Conservation (phyloP, 2,329 filamentous ascomycete species). For the Xylogone sp. region DNA sequence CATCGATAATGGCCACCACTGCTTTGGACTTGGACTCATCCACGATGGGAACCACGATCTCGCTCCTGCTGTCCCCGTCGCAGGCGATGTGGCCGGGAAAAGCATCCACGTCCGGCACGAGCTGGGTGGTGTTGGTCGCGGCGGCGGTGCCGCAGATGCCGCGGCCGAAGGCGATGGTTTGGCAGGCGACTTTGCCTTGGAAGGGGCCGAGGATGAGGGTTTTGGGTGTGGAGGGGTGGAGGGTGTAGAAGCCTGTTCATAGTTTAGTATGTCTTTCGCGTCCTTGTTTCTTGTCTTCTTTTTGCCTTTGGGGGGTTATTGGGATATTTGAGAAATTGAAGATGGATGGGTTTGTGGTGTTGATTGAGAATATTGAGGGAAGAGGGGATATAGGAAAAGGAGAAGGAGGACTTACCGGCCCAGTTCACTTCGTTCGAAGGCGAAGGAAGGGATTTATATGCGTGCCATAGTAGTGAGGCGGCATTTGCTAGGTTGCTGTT, state of each 20-base stretch:
- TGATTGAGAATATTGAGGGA: too few species aligned
- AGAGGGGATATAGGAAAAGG: not conserved
- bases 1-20: constrained; percentile 72
- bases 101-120: constrained; percentile 65
- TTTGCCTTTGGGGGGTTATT: too few species aligned
- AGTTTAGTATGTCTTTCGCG: too few species aligned
- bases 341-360: too few species aligned
- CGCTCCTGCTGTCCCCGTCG: constrained; percentile 70
- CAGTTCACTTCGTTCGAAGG: constrained; percentile 71
- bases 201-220: constrained; percentile 74
- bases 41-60: constrained; percentile 74
- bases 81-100: constrained; percentile 83
- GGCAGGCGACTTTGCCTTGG: constrained; percentile 76
- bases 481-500: constrained; percentile 73
- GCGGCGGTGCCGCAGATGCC: constrained; percentile 77
- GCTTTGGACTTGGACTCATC: too few species aligned
- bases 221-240: constrained; percentile 47
- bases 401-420: constrained; percentile 53
- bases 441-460: constrained; percentile 65
- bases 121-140: constrained; percentile 53
- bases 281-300: too few species aligned
- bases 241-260: constrained; percentile 65
- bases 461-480: constrained; percentile 75
- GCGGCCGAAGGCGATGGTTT: constrained; percentile 67
- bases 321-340: too few species aligned